phyloP scores from a whole-genome alignment of 2,329 filamentous ascomycete species.

The Microdochium bolleyi region DNA sequence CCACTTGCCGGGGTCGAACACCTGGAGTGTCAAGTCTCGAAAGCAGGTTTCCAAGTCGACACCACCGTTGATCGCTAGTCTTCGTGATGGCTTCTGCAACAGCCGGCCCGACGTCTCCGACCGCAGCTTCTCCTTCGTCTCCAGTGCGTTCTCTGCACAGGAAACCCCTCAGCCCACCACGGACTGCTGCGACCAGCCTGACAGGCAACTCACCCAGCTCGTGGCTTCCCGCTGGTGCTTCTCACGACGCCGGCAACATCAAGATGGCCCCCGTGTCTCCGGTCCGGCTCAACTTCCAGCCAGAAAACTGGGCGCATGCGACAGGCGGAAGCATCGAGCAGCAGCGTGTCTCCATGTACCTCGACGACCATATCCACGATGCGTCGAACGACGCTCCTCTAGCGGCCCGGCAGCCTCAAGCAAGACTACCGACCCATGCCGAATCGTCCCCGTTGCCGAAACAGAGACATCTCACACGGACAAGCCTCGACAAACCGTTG shows the following conservation, averaged over 20 bases:
- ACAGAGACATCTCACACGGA: not conserved
- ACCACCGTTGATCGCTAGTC: slow-evolving; percentile 4
- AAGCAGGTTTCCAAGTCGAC: slow-evolving; percentile 1
- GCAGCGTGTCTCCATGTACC: not conserved
- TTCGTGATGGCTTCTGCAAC: slow-evolving; percentile 19
- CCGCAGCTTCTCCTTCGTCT: slow-evolving; percentile 10
- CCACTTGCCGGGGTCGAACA: not conserved
- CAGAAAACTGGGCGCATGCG: slow-evolving; percentile 43
- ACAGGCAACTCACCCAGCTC: not conserved
- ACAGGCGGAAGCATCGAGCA: slow-evolving; percentile 43
- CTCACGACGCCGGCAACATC: slow-evolving; percentile 27
- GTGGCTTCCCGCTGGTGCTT: not conserved
- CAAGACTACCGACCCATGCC: not conserved
- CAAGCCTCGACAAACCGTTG: not conserved
- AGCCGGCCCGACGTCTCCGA: slow-evolving; percentile 15
- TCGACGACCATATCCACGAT: not conserved
- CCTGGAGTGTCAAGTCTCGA: not conserved
- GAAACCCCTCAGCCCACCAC: slow-evolving; percentile 10
- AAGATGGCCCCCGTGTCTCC: slow-evolving; percentile 47
- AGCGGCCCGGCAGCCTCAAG: not conserved
- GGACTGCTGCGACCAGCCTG: not conserved
- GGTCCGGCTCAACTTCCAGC: slow-evolving; percentile 44
- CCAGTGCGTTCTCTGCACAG: slow-evolving; percentile 17
- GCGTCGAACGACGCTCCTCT: not conserved
- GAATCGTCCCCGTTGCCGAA: not conserved